Evolutionary conservation across 129 eudicot species (phyloP).

Genomic region (Calendula officinalis): DNA sequence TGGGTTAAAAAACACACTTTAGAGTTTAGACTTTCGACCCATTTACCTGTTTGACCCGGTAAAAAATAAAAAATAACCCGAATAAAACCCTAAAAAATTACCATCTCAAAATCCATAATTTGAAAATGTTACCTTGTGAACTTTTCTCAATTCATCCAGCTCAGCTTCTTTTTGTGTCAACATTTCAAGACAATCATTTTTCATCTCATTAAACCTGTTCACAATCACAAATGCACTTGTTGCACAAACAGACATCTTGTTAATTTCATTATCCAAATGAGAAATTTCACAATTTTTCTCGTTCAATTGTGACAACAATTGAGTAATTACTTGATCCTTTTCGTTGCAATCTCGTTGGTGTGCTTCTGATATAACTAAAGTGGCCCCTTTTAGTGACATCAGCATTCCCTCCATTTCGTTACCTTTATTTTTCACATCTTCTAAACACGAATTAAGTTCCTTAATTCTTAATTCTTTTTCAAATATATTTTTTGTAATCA

Average conservation of each 20-base stretch:
- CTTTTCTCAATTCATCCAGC: conserved; percentile 36
- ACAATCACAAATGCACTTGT: conserved; percentile 69
- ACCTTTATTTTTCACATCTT: conserved; percentile 56
- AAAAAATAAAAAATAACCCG: background rate
- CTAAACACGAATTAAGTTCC: conserved; percentile 62
- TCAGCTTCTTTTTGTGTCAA: conserved; percentile 40
- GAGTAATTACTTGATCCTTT: conserved; percentile 56
- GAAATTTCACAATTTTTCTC: conserved; percentile 31
- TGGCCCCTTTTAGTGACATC: conserved; percentile 85
- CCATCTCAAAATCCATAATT: background rate
- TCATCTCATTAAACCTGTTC: conserved; percentile 68
- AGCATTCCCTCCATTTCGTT: conserved; percentile 79
- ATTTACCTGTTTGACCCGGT: background rate
- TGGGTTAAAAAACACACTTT: background rate
- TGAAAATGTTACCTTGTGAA: conserved; percentile 24
- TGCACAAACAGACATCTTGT: conserved; percentile 55
- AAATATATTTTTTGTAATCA: conserved; percentile 47
- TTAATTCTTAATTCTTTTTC: conserved; percentile 69
- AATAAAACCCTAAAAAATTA: background rate
- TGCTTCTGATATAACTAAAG: conserved; percentile 77
- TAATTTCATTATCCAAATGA: conserved; percentile 43
- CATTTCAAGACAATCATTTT: conserved; percentile 37
- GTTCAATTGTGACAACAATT: conserved; percentile 46
- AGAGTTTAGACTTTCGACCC: background rate
- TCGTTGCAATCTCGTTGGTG: conserved; percentile 71